These are phyloP conservation scores for Zygotorulaspora chibaensis DNA, from an alignment of 805 yeast species.

Conservation along the genomic window DNA sequence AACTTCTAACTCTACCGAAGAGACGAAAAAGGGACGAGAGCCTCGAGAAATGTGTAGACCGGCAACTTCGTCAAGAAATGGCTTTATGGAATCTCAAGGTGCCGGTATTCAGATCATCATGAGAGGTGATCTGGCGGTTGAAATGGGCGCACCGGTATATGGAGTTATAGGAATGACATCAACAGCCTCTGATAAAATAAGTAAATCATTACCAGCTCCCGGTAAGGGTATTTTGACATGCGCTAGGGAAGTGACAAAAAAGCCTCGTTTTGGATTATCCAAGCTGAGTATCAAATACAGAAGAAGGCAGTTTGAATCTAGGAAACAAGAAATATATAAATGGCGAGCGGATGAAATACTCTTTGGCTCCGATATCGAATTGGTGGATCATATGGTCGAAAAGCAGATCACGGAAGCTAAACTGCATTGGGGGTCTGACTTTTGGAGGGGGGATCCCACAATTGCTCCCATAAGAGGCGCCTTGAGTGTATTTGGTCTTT, in stretches of 20 bases:
- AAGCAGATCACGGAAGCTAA: conserved; percentile 79
- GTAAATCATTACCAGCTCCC: conserved; percentile 90
- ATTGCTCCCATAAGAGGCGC: conserved; percentile 93
- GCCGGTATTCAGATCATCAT: conserved; percentile 84
- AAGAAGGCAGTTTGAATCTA: conserved; percentile 26
- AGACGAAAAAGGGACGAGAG: conserved; percentile 76
- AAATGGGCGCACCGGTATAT: conserved; percentile 90
- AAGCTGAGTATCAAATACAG: conserved; percentile 16
- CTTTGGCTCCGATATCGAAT: conserved; percentile 29
- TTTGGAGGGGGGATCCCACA: conserved; percentile 77
- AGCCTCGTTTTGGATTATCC: conserved; percentile 8
- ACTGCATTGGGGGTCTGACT: conserved; percentile 84
- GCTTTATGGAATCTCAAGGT: conserved; percentile 94
- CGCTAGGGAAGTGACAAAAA: conserved; percentile 69
- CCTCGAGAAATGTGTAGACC: conserved; percentile 93
- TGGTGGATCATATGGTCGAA: conserved; percentile 66
- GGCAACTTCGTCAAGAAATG: conserved; percentile 76
- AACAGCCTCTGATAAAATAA: conserved; percentile 86
- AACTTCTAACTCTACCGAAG: conserved; percentile 69
- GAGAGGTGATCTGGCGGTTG: conserved; percentile 77
- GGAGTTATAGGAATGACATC: conserved; percentile 80
- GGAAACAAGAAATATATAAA: conserved; percentile 73
- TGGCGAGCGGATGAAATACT: conserved; percentile 54
- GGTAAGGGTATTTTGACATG: conserved; percentile 89
- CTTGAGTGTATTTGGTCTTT: conserved; percentile 80